Conservation (phyloP, 345 rosid genomes). For the Salix udensis region DNA sequence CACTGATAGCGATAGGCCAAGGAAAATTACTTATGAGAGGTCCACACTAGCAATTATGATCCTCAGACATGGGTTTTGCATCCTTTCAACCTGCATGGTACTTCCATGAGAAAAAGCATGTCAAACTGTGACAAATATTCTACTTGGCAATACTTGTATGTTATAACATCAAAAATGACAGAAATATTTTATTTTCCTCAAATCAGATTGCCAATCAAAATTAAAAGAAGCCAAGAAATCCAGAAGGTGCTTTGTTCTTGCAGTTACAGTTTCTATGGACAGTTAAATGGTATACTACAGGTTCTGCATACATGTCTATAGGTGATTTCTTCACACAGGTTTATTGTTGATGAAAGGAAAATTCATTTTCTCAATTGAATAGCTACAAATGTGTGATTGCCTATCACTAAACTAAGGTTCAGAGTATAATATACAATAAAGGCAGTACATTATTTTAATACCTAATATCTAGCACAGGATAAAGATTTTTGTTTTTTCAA, state of each 20-base stretch:
- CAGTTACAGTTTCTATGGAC: background rate
- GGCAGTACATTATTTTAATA: background rate
- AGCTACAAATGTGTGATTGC: background rate
- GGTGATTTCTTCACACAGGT: background rate
- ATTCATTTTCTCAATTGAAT: background rate
- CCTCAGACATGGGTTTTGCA: slow-evolving; percentile 14
- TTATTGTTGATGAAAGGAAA: background rate
- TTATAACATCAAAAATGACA: background rate
- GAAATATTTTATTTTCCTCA: background rate
- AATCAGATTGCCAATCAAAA: background rate
- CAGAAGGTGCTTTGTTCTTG: background rate
- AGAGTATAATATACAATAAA: background rate
- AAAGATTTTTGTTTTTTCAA: too few species aligned
- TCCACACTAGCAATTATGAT: slow-evolving; percentile 12
- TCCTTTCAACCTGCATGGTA: slow-evolving; percentile 16
- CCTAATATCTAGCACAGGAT: background rate
- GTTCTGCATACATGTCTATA: background rate
- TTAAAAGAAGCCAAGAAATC: background rate
- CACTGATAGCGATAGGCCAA: background rate
- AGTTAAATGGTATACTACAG: background rate
- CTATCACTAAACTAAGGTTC: background rate
- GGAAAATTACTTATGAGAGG: slow-evolving; percentile 15
- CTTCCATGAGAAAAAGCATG: slow-evolving; percentile 16
- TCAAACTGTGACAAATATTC: slow-evolving; percentile 7
- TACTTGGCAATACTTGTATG: background rate